Base-by-base conservation (phyloP, 2,329 filamentous ascomycete species). In the Ceratocystis variospora region DNA sequence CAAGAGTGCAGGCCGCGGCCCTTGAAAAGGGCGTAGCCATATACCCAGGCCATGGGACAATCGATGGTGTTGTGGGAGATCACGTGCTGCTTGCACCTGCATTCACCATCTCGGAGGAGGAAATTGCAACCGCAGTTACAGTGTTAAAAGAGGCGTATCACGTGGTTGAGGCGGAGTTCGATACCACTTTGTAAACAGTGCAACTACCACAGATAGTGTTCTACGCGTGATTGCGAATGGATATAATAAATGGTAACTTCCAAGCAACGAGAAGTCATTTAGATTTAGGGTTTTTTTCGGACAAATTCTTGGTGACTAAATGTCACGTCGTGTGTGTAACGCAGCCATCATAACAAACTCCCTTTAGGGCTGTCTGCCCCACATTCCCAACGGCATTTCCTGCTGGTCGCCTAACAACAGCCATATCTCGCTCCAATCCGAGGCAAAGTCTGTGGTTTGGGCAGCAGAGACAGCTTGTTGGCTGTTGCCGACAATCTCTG, bases 1-100 rank as follows among this genome's bases (percentile, higher is more conserved):
- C 68, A 2, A 69, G 66, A 55, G 70, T 76, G 0, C 71, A 74
- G 17, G 70, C 28, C 33, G 28, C 28, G 5, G 53, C 0, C 71
- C 81, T n/a, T 73, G 75, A 53, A 22, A 50, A 22, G 12, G 53
- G 57, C n/a, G 37, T 66, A 17, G 57, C 53, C 6, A 71, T 89
- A 2, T 90, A 89, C 71, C 83, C 84, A 1, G 86, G 85, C 0
- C 75, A 76, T 0, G 87, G 87, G 1, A 84, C 83, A 0, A 81
- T 77, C 0, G 84, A 80, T 70, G 79, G 88, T 57, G 78, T 81
- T 1, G 72, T 72, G 0, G 87, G 88, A 8, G 88, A 92, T 71
- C 86, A 89, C 73, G 76, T 90, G 45, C 78, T 91, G 31, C 71
- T 92, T 10, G 82, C 87, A 0, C 88, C 88, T 4, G 80, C 88